Conservation (phyloP, 2,329 filamentous ascomycete species). For the Aureobasidium sp. region DNA sequence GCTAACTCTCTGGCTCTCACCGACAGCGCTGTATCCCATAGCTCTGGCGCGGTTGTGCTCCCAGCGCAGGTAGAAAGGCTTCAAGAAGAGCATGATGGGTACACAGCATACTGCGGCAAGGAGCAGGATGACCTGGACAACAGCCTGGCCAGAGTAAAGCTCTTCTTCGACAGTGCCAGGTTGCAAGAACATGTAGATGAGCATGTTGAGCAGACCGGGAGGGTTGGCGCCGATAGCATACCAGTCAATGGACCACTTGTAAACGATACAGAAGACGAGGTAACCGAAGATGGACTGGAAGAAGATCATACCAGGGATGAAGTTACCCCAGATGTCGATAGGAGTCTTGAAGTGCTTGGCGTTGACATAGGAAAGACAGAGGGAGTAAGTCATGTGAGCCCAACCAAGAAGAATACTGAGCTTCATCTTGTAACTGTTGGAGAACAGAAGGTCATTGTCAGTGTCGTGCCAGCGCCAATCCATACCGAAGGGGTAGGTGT, state of each 20-base stretch:
- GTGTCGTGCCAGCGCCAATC: constrained; percentile 96
- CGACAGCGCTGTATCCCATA: constrained; percentile 86
- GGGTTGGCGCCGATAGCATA: constrained; percentile 57
- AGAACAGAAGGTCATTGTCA: constrained; percentile 91
- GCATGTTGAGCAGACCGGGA: constrained; percentile 91
- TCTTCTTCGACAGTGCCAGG: constrained; percentile 68
- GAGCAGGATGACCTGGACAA: constrained; percentile 70
- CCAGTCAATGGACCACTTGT: constrained; percentile 97
- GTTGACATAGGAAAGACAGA: constrained; percentile 88
- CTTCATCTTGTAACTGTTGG: constrained; percentile 99
- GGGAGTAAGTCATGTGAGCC: constrained; percentile 97
- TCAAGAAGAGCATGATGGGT: constrained; percentile 84
- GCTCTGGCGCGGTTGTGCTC: constrained; percentile 87
- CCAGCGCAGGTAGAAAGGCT: constrained; percentile 89
- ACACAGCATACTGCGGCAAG: constrained; percentile 81
- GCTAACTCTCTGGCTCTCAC: constrained; percentile 79
- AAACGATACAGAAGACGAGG: constrained; percentile 85
- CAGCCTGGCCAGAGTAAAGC: constrained; percentile 70
- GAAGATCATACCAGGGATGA: constrained; percentile 97
- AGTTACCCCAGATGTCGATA: constrained; percentile 96
- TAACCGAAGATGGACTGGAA: constrained; percentile 99
- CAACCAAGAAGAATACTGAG: constrained; percentile 96
- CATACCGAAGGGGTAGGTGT: constrained; percentile 91
- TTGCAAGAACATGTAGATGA: constrained; percentile 98
- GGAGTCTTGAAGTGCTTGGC: constrained; percentile 89